phyloP scores from a whole-genome alignment of 1,284 basidiomycete genomes.

The Cryptococcus maquisensis region DNA sequence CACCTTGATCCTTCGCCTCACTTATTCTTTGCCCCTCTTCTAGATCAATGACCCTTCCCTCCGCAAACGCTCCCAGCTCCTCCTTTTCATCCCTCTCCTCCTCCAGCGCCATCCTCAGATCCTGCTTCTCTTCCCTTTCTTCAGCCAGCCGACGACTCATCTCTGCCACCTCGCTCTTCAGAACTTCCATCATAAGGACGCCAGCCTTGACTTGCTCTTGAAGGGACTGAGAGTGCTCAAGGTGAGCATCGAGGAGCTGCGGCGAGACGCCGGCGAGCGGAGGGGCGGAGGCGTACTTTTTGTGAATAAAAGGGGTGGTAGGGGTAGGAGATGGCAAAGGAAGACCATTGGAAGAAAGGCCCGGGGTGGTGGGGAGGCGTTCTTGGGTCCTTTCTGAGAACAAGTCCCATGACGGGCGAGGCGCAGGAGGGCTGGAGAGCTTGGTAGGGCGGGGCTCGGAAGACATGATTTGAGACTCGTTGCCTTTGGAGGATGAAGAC shows the following conservation, averaged over 20 bases:
- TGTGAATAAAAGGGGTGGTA: neutral
- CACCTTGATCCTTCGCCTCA: constrained; percentile 6
- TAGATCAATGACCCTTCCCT: constrained; percentile 3
- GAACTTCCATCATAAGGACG: constrained; percentile 12
- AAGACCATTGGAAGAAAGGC: constrained; percentile 1
- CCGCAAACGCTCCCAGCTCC: constrained; percentile 2
- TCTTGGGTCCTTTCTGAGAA: neutral
- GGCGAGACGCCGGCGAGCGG: constrained; percentile 11
- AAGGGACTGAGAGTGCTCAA: constrained; percentile 17
- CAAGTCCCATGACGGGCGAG: neutral
- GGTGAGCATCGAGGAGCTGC: constrained; percentile 17
- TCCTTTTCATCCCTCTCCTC: constrained; percentile 9
- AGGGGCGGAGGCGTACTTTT: constrained; percentile 20
- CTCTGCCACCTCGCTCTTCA: constrained; percentile 13
- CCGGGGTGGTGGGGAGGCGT: constrained; percentile 1
- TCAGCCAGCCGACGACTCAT: constrained; percentile 5
- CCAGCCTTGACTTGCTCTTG: constrained; percentile 18
- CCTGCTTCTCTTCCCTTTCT: constrained; percentile 5
- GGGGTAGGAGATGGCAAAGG: constrained; percentile 5
- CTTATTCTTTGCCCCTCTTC: constrained; percentile 6
- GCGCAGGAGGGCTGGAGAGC: neutral
- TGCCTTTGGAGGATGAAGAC: constrained; percentile 3
- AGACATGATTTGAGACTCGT: neutral
- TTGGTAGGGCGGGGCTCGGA: neutral
- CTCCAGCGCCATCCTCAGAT: neutral